Percentiles rank a stretch among this genome's conserved stretches.
These are phyloP conservation scores for Saccharomycopsis lassenensis DNA, from an alignment of 805 yeast species.

Conservation along the genomic window DNA sequence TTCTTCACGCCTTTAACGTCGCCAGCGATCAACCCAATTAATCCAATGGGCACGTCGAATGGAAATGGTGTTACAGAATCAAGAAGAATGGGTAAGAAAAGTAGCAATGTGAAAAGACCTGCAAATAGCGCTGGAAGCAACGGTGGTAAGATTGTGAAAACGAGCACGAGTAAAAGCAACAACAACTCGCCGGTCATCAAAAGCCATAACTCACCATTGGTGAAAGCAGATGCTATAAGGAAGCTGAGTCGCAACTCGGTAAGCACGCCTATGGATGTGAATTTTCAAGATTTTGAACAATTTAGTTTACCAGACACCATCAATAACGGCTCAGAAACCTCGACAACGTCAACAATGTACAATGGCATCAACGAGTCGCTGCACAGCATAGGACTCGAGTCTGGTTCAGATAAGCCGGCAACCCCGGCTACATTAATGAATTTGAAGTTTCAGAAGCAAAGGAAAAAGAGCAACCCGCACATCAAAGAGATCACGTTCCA, in stretches of 20 bases:
- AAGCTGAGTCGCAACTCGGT: too few species aligned
- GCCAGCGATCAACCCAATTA: conserved; percentile 56
- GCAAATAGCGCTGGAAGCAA: neutral
- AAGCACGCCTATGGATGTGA: neutral
- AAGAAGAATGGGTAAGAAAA: too few species aligned
- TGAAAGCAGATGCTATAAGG: neutral
- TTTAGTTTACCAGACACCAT: conserved; percentile 14
- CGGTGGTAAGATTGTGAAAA: conserved; percentile 11
- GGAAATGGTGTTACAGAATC: too few species aligned
- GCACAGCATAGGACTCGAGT: neutral
- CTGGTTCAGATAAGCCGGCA: conserved; percentile 11
- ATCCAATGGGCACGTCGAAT: neutral
- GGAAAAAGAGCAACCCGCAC: conserved; percentile 23
- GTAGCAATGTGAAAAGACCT: too few species aligned
- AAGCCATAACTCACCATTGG: conserved; percentile 7
- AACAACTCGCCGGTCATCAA: conserved; percentile 15
- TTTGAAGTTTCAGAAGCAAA: conserved; percentile 20
- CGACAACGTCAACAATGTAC: too few species aligned
- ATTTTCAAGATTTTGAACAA: conserved; percentile 9
- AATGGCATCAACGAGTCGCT: too few species aligned
- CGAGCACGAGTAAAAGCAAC: conserved; percentile 1
- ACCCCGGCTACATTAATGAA: conserved; percentile 18
- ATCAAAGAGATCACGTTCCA: conserved; percentile 15
- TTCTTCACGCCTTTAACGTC: conserved; percentile 70
- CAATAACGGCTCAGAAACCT: neutral